Evolutionary conservation across 1,284 basidiomycete genomes (phyloP).

Genomic region (Quambalaria eucalypti): DNA sequence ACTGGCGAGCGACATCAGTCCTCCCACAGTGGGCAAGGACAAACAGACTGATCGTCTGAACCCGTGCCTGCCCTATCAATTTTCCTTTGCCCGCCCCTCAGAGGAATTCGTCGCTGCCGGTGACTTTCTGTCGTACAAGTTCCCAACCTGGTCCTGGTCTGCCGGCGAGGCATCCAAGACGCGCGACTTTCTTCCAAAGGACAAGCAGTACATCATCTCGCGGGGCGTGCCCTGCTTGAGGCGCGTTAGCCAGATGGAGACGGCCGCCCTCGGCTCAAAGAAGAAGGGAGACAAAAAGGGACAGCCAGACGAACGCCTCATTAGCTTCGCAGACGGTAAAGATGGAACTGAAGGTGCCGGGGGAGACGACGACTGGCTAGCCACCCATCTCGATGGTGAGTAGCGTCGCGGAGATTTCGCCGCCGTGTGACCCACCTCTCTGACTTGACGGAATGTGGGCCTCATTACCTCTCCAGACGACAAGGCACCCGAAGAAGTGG

Average conservation of each 20-base stretch:
- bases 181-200: slow-evolving; percentile 80
- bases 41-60: not conserved
- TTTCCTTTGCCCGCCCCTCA: slow-evolving; percentile 5
- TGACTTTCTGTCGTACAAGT: slow-evolving; percentile 43
- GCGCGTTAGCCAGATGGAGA: slow-evolving; percentile 34
- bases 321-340: slow-evolving; percentile 7
- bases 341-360: slow-evolving; percentile 9
- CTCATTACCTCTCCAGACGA: not conserved
- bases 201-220: slow-evolving; percentile 87
- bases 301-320: slow-evolving; percentile 4
- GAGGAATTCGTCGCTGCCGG: slow-evolving; percentile 45
- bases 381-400: slow-evolving; percentile 13
- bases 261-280: slow-evolving; percentile 7
- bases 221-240: slow-evolving; percentile 42
- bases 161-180: slow-evolving; percentile 69
- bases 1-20: not conserved
- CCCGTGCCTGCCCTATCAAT: not conserved
- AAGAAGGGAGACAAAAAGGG: not conserved
- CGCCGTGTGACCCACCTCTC: not conserved
- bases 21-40: not conserved
- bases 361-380: slow-evolving; percentile 12
- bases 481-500: not conserved
- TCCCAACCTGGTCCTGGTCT: slow-evolving; percentile 50
- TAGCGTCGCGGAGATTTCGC: not conserved
- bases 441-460: not conserved